Conservation (phyloP, 129 eudicot species). For the Heracleum sosnowskyi region DNA sequence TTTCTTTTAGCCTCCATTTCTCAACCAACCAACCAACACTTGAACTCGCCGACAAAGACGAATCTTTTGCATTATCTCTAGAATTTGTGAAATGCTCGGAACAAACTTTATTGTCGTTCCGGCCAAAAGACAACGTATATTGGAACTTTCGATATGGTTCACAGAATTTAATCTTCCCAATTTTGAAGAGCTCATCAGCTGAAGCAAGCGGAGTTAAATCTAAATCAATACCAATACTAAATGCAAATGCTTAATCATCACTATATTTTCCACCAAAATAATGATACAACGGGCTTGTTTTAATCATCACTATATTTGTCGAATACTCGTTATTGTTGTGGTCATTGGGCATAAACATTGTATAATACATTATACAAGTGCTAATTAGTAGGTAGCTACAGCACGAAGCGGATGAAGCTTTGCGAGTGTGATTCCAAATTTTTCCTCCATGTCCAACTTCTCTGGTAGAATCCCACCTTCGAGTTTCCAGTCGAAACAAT, state of each 20-base stretch:
- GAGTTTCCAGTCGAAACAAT: too few species aligned
- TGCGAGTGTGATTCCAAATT: too few species aligned
- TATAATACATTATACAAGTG: too few species aligned
- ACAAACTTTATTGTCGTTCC: neutral
- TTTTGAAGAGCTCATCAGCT: constrained; percentile 15
- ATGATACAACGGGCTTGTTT: constrained; percentile 21
- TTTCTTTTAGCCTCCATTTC: constrained; percentile 12
- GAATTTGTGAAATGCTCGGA: neutral
- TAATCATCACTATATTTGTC: too few species aligned
- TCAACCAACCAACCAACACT: neutral
- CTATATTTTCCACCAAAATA: too few species aligned
- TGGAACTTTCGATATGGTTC: neutral
- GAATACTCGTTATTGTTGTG: too few species aligned
- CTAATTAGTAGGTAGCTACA: too few species aligned
- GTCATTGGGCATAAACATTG: too few species aligned
- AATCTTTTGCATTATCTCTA: neutral
- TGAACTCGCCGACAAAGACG: neutral
- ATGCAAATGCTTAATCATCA: neutral
- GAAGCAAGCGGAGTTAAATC: neutral
- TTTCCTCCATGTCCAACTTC: too few species aligned
- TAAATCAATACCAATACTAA: neutral
- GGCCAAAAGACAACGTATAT: neutral
- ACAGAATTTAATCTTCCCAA: constrained; percentile 9
- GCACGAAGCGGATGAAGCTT: too few species aligned
- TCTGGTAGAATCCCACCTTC: too few species aligned